Conservation (phyloP, 2,329 filamentous ascomycete species). For the Fulvia fulva region DNA sequence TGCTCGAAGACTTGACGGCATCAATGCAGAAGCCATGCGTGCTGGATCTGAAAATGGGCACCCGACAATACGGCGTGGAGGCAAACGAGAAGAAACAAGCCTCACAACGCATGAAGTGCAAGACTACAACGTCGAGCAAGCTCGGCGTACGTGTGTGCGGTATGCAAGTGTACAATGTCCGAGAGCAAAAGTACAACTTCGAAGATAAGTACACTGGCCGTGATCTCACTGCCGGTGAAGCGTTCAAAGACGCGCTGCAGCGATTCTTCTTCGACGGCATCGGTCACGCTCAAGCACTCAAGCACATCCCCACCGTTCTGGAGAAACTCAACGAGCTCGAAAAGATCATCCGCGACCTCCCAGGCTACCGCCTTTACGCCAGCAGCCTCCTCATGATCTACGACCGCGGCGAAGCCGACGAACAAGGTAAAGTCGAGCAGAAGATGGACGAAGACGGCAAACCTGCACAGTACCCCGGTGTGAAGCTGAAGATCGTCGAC, state of each 20-base stretch:
- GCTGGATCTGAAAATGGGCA: conserved; percentile 98
- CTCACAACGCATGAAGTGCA: conserved; percentile 90
- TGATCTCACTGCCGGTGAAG: conserved; percentile 75
- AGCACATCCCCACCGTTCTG: conserved; percentile 83
- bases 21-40: conserved; percentile 97
- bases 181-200: conserved; percentile 81
- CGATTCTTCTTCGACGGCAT: conserved; percentile 89
- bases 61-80: conserved; percentile 91
- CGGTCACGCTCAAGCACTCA: conserved; percentile 71
- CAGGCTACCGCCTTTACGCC: conserved; percentile 90
- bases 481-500: conserved; percentile 95
- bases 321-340: conserved; percentile 81
- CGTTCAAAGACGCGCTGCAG: conserved; percentile 84
- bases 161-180: conserved; percentile 91
- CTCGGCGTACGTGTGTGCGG: conserved; percentile 92
- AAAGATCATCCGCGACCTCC: conserved; percentile 71
- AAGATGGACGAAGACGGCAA: conserved; percentile 11
- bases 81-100: conserved; percentile 87
- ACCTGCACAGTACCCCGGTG: conserved; percentile 37
- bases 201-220: conserved; percentile 98
- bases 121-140: conserved; percentile 83
- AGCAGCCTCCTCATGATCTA: conserved; percentile 94
- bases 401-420: conserved; percentile 68
- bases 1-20: conserved; percentile 90
- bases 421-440: conserved; percentile 39